Evolutionary conservation across 2,329 filamentous ascomycete genomes (phyloP).

Genomic region (Bipolaris oryzae): DNA sequence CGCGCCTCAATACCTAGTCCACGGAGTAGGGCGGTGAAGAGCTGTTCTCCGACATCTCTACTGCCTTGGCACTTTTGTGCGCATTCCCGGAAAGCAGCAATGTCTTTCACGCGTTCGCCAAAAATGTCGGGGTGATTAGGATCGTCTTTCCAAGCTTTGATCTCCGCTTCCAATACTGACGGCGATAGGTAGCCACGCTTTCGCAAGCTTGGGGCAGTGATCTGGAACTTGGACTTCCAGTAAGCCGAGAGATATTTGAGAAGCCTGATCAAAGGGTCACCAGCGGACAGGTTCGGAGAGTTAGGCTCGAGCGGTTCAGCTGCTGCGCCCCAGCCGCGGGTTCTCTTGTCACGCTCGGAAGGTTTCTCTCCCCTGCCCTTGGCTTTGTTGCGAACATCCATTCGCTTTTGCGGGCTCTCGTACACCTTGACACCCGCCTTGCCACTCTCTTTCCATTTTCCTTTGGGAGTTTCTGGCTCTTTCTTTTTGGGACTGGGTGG

Average conservation of each 20-base stretch:
- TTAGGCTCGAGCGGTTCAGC: conserved; percentile 73
- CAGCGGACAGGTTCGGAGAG: conserved; percentile 76
- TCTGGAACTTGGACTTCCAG: conserved; percentile 84
- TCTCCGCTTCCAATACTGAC: conserved; percentile 74
- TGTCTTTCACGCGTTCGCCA: conserved; percentile 73
- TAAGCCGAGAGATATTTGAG: conserved; percentile 78
- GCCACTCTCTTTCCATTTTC: conserved; percentile 52
- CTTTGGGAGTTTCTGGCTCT: conserved; percentile 19
- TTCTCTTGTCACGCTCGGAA: conserved; percentile 51
- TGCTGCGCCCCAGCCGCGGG: conserved; percentile 73
- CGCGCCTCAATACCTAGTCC: conserved; percentile 81
- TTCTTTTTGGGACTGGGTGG: conserved; percentile 71
- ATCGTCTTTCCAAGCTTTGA: conserved; percentile 70
- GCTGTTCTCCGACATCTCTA: conserved; percentile 82
- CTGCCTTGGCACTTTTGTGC: conserved; percentile 79
- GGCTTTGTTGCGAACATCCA: conserved; percentile 10
- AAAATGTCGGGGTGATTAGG: conserved; percentile 67
- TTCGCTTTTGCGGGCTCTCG: conserved; percentile 28
- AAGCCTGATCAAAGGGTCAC: conserved; percentile 79
- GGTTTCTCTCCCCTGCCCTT: conserved; percentile 41
- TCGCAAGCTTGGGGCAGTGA: conserved; percentile 79
- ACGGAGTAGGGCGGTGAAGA: conserved; percentile 85
- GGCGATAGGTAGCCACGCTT: conserved; percentile 88
- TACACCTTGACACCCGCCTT: conserved; percentile 45
- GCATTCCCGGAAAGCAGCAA: conserved; percentile 70